Evolutionary conservation across 2,329 filamentous ascomycete species (phyloP), one percentile per base, ranked within the genome.

Genomic region (Penicillium verrucosum): DNA sequence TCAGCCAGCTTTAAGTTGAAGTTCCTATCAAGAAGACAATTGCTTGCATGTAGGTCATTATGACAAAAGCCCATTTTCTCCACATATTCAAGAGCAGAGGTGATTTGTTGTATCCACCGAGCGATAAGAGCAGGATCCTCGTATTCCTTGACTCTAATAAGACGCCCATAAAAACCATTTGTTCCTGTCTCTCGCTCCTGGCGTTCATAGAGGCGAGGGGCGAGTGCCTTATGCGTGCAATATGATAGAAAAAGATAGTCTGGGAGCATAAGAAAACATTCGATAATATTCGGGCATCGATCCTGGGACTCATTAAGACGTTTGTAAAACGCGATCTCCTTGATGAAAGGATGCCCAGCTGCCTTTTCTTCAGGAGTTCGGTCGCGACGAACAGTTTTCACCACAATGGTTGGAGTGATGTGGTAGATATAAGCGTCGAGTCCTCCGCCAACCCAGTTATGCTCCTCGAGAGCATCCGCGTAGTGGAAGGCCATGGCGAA

Each of bases 11-110:
- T 55, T 2, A 55, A 55, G 14, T 60, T 60, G 18, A 60, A 41
- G 40, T 57, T 38, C 12, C 47, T 18, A 10, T 65, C 55, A 44
- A 63, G 55, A 54, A 58, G 61, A 51, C 56, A 64, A 27, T 48
- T 48, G 6, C 45, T 37, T 27, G 5, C 6, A 27, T 48, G 6
- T 0, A 47, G 32, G 27, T 37, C 21, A 27, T 47, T 47, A 18
- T 63, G 57, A 48, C 38, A 60, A 16, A 60, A 63, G 37, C 62
- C 60, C 52, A 63, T 43, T 54, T 59, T 61, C 42, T 64, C 58
- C 5, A 63, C 37, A 47, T 57, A 64, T 34, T 59, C 59, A 38
- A 64, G 59, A 23, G 61, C 57, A n/a, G 55, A 62, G 27, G 44
- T 51, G 29, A 64, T 12, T 51, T 64, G 60, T 49, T 62, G 56